Percentiles rank a stretch among this genome's conserved stretches.
phyloP scores from a whole-genome alignment of 192 early-diverging fungal species.

The Obelidium mucronatum region DNA sequence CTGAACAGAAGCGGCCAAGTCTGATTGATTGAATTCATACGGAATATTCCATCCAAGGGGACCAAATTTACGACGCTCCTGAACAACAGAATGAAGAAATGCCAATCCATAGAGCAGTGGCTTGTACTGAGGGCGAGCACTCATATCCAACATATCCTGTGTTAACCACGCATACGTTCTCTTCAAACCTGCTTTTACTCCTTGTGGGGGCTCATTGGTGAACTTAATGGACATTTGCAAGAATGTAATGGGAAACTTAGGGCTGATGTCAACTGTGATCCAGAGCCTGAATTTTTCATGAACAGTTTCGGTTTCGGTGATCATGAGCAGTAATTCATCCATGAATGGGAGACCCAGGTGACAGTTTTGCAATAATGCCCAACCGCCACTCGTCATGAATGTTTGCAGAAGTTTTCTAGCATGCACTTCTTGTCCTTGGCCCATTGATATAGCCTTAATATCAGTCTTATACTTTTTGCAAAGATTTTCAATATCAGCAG shows the following conservation, averaged over 20 bases:
- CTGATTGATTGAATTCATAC: constrained; percentile 74
- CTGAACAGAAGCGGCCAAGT: constrained; percentile 69
- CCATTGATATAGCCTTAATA: constrained; percentile 76
- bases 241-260: constrained; percentile 72
- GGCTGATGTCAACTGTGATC: constrained; percentile 68
- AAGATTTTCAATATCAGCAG: constrained; percentile 70
- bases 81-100: constrained; percentile 72
- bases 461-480: constrained; percentile 70
- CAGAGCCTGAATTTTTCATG: constrained; percentile 73
- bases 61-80: constrained; percentile 71
- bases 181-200: constrained; percentile 71
- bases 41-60: constrained; percentile 76
- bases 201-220: constrained; percentile 74
- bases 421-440: constrained; percentile 73
- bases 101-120: constrained; percentile 68
- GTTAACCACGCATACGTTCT: constrained; percentile 71
- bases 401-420: constrained; percentile 65
- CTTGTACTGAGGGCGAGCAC: constrained; percentile 68
- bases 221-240: constrained; percentile 73
- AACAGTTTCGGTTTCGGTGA: constrained; percentile 62
- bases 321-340: constrained; percentile 65
- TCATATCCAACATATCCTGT: constrained; percentile 77
- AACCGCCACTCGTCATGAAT: constrained; percentile 71
- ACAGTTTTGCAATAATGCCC: constrained; percentile 72
- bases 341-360: constrained; percentile 72